Base-by-base conservation (phyloP, 805 yeast genomes). In the Kodamaea jinghongensis region DNA sequence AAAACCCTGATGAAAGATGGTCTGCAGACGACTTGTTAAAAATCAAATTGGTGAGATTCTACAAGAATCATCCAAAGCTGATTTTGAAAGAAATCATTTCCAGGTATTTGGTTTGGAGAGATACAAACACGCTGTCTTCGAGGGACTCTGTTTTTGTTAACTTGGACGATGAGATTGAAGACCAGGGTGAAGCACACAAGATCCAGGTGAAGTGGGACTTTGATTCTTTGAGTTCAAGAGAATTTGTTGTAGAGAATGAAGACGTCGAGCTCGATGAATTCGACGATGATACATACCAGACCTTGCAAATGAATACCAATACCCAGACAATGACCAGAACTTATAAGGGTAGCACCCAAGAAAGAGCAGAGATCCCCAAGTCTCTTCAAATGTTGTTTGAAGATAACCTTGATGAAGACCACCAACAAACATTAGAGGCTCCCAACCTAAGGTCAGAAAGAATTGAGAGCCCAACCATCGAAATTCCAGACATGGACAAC, bases 1-100 rank as follows among this genome's bases (percentile, higher is more conserved):
- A 95, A 60, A 86, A 85, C 43, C 96, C 98, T 0, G 83, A 79
- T 11, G 95, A 86, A 54, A 72, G 99, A 50, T 85, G 91, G 0
- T 69, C 78, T 31, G 97, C 98, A 2, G 96, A 88, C 34, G 96
- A 86, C 30, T 65, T 93, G 33, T 61, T 79, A 42, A 86, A 83
- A 54, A 75, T 89, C 36, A 85, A 78, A 58, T 83, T 91, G 45
- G 76, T 93, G 36, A 77, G 76, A 47, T 58, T 70, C 32, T 79
- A 84, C 56, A 80, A 78, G 48, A 75, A 71, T 46, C 57, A 75
- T 2, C 78, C 89, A 3, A 83, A 88, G 0, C 36, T 73, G 2
- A 61, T 76, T 0, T 62, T 93, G 43, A 80, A 80, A 45, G 96
- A 89, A 55, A 66, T 93, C 16, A 80, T 93, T 4, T 73, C 85